Conservation (phyloP, 805 yeast species). For the Ogataea paraovalis region DNA sequence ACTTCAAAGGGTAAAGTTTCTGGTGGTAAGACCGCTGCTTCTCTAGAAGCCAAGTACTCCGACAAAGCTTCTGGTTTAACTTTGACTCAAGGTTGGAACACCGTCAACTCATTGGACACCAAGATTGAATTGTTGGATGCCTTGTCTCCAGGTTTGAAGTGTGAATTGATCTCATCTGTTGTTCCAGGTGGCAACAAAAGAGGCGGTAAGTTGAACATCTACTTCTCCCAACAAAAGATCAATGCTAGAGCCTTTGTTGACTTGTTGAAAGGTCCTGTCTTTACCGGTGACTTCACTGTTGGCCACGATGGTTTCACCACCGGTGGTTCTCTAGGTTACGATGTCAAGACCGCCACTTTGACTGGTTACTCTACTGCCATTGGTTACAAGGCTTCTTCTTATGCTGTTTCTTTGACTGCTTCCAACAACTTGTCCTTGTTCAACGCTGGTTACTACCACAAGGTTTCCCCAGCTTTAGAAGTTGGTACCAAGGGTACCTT, state of each 20-base stretch:
- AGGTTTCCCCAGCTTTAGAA: conserved; percentile 84
- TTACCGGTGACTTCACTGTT: conserved; percentile 90
- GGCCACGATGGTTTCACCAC: conserved; percentile 96
- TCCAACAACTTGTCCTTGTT: conserved; percentile 82
- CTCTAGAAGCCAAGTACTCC: conserved; percentile 84
- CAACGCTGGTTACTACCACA: conserved; percentile 96
- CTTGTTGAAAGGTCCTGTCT: conserved; percentile 90
- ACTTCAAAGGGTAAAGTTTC: conserved; percentile 87
- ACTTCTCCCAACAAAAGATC: conserved; percentile 88
- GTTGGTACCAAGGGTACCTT: conserved; percentile 98
- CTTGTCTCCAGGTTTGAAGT: conserved; percentile 91
- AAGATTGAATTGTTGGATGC: conserved; percentile 90
- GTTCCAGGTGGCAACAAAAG: conserved; percentile 79
- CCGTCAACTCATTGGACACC: conserved; percentile 86
- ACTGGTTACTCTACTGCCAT: conserved; percentile 91
- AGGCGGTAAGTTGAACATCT: conserved; percentile 85
- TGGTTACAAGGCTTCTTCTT: conserved; percentile 87
- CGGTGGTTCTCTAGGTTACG: conserved; percentile 97
- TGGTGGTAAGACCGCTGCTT: conserved; percentile 79
- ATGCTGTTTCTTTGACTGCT: conserved; percentile 81
- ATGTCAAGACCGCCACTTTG: conserved; percentile 86
- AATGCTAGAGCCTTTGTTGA: conserved; percentile 94
- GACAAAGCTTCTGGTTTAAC: conserved; percentile 93
- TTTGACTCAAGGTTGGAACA: conserved; percentile 97
- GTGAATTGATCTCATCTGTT: conserved; percentile 83